A percentile compares a stretch with the other conserved stretches of the same genome.
phyloP scores from a whole-genome alignment of 2,329 filamentous ascomycete species.

The Diplodia mutila region DNA sequence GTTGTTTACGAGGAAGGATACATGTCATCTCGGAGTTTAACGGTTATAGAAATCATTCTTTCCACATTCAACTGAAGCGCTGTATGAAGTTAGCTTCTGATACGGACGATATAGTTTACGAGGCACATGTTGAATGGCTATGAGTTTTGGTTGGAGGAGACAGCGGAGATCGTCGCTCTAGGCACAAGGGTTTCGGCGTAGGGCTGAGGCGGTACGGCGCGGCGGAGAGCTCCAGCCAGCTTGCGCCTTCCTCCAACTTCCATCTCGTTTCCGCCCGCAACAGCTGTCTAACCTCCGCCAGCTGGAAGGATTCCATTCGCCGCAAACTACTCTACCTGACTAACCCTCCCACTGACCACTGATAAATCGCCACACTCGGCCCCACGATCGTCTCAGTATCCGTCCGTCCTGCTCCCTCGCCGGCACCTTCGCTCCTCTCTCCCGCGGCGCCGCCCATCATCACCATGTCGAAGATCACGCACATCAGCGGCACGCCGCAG shows the following conservation, averaged over 20 bases:
- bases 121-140: not conserved
- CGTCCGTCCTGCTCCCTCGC: not conserved
- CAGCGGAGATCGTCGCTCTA: not conserved
- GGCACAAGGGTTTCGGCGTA: not conserved
- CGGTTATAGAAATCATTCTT: not conserved
- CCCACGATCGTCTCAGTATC: not conserved
- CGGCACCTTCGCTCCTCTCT: not conserved
- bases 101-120: not conserved
- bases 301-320: not conserved
- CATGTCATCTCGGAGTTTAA: not conserved
- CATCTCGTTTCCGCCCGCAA: slow-evolving; percentile 12
- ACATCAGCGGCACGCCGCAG: slow-evolving; percentile 40
- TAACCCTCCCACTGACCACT: not conserved
- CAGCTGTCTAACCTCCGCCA: not conserved
- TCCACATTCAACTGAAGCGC: not conserved
- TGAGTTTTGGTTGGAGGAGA: not conserved
- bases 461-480: slow-evolving; percentile 37
- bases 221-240: slow-evolving; percentile 16
- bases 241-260: slow-evolving; percentile 5
- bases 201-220: slow-evolving; percentile 13
- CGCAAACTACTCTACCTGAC: not conserved
- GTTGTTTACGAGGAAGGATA: not conserved
- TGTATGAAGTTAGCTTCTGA: not conserved
- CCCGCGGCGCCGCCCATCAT: not conserved
- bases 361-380: not conserved